Base-by-base conservation (phyloP, 768 basidiomycete species). In the Tulasnella sp. region DNA sequence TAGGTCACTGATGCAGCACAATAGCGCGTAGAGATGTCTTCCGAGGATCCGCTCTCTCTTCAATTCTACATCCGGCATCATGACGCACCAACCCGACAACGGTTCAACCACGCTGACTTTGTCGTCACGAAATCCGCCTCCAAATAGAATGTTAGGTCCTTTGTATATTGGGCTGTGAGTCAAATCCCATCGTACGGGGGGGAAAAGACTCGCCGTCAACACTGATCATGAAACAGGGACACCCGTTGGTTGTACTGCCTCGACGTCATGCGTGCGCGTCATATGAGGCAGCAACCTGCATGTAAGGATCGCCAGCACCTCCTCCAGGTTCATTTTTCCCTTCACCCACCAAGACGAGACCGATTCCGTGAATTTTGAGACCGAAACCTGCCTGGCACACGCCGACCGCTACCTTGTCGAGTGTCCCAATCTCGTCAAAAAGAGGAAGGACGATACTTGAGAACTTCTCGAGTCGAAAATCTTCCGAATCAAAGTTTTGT, bases 121-220 rank as follows among this genome's bases (percentile, higher is more conserved):
- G 41, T 42, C 25, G 41, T 42, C 41, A 23, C 41, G 41, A 6
- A 42, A 42, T 42, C 41, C 41, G 41, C 41, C 41, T 17, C 41
- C 41, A n/a, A 42, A 42, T 42, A 42, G 41, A 42, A 42, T 42
- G 41, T 42, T 42, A 17, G 41, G 41, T 42, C 41, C 41, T 42
- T 42, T 42, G 41, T 42, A 17, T 42, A 42, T 42, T 23, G 41
- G 41, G 8, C 17, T n/a, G 25, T 42, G 41, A 42, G 41, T 7
- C 25, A 42, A 42, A 42, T 42, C 41, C 41, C 25, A 42, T 7
- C 5, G 25, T 6, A 42, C 41, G 15, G 41, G 25, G n/a, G 25
- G 41, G n/a, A 42, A n/a, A 42, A 42, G 41, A 23, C 41, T 42
- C 25, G 25, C 41, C 15, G 41, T 42, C 41, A 42, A 42, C 5